phyloP scores from a whole-genome alignment of 108 stramenopile genomes.

The Pseudonitzschia pungens region DNA sequence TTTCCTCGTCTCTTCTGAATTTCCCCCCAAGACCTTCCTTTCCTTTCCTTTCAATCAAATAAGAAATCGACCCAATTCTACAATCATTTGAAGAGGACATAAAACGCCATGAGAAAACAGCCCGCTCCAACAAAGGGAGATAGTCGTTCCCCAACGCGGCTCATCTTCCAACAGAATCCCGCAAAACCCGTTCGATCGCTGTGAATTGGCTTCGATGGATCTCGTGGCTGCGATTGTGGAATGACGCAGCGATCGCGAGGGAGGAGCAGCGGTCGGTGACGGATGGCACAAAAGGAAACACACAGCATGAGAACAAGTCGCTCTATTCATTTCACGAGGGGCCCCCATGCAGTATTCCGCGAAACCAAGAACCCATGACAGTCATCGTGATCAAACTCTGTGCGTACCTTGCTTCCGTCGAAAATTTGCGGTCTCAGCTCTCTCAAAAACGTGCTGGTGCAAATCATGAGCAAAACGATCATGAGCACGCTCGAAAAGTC shows the following conservation, averaged over 20 bases:
- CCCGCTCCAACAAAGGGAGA: slow-evolving; percentile 75
- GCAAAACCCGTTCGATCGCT: slow-evolving; percentile 58
- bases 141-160: slow-evolving; percentile 82
- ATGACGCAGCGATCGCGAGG: neutral
- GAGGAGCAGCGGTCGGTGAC: neutral
- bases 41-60: neutral
- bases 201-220: slow-evolving; percentile 18
- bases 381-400: neutral
- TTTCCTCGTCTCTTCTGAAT: too few relatives aligned
- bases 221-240: slow-evolving; percentile 10
- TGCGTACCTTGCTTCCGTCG: slow-evolving; percentile 52
- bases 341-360: too few relatives aligned
- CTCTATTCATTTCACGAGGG: too few relatives aligned
- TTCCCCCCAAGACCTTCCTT: neutral
- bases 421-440: slow-evolving; percentile 86
- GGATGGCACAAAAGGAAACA: neutral
- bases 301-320: too few relatives aligned
- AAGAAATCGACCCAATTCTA: neutral
- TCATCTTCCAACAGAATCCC: slow-evolving; percentile 84
- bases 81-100: slow-evolving; percentile 55
- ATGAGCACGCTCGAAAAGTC: slow-evolving; percentile 92
- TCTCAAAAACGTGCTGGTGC: slow-evolving; percentile 92
- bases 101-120: slow-evolving; percentile 74
- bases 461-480: slow-evolving; percentile 88
- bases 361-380: too few relatives aligned